Conservation (phyloP, 2,329 filamentous ascomycete genomes). For the Metarhizium rileyi region DNA sequence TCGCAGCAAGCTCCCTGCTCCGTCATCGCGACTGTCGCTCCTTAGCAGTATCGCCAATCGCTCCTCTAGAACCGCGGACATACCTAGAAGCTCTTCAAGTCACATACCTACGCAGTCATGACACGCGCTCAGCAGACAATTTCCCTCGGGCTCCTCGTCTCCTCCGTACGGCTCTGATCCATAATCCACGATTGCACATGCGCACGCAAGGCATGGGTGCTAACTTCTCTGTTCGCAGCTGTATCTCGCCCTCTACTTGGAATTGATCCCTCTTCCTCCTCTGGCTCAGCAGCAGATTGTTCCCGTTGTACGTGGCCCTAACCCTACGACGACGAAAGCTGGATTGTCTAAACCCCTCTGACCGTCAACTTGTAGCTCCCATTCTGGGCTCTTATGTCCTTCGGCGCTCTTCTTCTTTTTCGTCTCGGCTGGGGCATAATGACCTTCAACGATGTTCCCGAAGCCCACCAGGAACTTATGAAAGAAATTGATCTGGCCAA, state of each 20-base stretch:
- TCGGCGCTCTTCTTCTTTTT: constrained; percentile 86
- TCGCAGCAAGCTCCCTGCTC: constrained; percentile 2
- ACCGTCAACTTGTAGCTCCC: constrained; percentile 53
- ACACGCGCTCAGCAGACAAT: constrained; percentile 90
- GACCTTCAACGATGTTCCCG: constrained; percentile 92
- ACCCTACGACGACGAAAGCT: neutral
- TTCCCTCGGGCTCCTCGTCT: constrained; percentile 76
- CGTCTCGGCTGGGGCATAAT: constrained; percentile 87
- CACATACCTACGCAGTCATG: constrained; percentile 46
- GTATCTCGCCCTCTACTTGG: constrained; percentile 78
- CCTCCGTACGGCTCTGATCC: constrained; percentile 54
- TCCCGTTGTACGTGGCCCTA: constrained; percentile 60
- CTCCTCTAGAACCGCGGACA: neutral
- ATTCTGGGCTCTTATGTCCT: constrained; percentile 83
- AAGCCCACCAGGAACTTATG: constrained; percentile 84
- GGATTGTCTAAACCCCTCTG: neutral
- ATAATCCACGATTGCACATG: constrained; percentile 5
- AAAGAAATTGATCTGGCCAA: constrained; percentile 71
- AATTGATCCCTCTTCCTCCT: constrained; percentile 69
- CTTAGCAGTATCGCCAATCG: constrained; percentile 7
- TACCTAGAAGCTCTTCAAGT: neutral
- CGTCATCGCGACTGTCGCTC: constrained; percentile 8
- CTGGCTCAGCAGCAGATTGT: constrained; percentile 75
- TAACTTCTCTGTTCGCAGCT: constrained; percentile 48
- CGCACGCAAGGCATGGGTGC: constrained; percentile 6